Conservation (phyloP, 805 yeast genomes). For the Starmerella potacharoeniae region DNA sequence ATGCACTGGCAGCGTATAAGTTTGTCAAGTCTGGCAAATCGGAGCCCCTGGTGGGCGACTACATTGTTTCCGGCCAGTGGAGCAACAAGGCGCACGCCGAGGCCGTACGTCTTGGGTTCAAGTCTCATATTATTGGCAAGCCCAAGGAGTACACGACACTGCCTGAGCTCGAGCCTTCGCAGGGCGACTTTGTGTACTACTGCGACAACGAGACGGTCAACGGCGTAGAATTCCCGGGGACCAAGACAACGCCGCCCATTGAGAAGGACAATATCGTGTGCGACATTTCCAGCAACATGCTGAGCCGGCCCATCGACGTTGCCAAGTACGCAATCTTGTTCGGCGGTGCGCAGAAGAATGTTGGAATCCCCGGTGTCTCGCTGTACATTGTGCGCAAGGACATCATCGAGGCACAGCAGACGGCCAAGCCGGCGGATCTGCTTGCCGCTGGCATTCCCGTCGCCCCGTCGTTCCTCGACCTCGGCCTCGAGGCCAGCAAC, state of each 20-base stretch:
- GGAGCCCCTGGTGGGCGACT: constrained; percentile 48
- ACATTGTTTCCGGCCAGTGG: constrained; percentile 90
- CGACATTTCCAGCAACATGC: constrained; percentile 87
- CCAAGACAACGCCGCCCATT: constrained; percentile 41
- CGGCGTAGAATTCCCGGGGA: constrained; percentile 73
- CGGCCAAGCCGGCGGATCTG: constrained; percentile 50
- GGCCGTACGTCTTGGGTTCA: constrained; percentile 70
- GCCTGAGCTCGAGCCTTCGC: constrained; percentile 48
- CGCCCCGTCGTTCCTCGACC: constrained; percentile 80
- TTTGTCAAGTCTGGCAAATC: constrained; percentile 59
- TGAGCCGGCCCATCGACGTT: constrained; percentile 71
- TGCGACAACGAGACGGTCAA: constrained; percentile 97
- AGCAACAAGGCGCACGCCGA: constrained; percentile 80
- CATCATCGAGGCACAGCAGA: constrained; percentile 39
- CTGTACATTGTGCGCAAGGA: constrained; percentile 80
- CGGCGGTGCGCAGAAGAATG: constrained; percentile 98
- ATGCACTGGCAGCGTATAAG: constrained; percentile 68
- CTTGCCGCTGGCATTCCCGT: constrained; percentile 54
- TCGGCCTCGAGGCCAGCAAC: constrained; percentile 73
- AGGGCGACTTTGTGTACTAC: constrained; percentile 73
- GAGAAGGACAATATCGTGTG: constrained; percentile 40
- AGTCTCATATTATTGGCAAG: constrained; percentile 58
- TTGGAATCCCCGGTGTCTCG: constrained; percentile 93
- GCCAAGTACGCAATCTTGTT: constrained; percentile 76
- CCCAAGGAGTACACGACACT: constrained; percentile 57